Percentiles rank a stretch among this genome's conserved stretches.
Evolutionary conservation across 2,329 filamentous ascomycete genomes (phyloP).

Genomic region (Malbranchea zuffiana): DNA sequence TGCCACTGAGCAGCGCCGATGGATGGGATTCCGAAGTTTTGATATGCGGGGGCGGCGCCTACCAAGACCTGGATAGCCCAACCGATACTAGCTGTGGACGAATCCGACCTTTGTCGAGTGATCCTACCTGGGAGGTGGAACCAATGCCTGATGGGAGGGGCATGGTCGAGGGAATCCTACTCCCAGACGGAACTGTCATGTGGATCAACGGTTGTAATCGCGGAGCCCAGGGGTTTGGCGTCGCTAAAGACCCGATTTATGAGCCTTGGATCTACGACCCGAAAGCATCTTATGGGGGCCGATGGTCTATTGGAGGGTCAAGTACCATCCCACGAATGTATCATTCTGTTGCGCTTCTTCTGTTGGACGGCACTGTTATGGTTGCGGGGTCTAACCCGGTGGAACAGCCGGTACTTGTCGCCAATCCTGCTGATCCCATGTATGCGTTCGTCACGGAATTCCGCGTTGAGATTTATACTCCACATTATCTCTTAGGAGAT

Average conservation of each 20-base stretch:
- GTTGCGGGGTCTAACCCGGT: conserved; percentile 52
- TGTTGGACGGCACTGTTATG: conserved; percentile 50
- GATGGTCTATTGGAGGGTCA: conserved; percentile 37
- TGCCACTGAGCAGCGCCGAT: conserved; percentile 43
- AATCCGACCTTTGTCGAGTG: conserved; percentile 40
- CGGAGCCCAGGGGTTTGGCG: conserved; percentile 50
- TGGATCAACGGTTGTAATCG: conserved; percentile 50
- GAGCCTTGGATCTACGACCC: conserved; percentile 51
- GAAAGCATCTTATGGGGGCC: conserved; percentile 38
- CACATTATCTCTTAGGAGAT: conserved; percentile 47
- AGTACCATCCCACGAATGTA: conserved; percentile 44
- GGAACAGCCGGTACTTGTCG: conserved; percentile 43
- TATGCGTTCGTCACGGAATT: conserved; percentile 47
- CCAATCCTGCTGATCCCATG: conserved; percentile 34
- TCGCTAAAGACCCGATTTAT: conserved; percentile 44
- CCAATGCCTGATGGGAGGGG: conserved; percentile 47
- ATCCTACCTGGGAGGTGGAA: conserved; percentile 47
- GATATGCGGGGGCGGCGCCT: conserved; percentile 50
- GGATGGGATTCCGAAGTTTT: conserved; percentile 45
- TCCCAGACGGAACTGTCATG: conserved; percentile 50
- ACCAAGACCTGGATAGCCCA: conserved; percentile 49
- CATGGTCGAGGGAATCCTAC: conserved; percentile 51
- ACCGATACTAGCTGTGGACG: conserved; percentile 49
- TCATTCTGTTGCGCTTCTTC: conserved; percentile 49
- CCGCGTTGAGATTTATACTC: conserved; percentile 51